These are phyloP conservation scores for Panellus pusillus DNA, from an alignment of 768 basidiomycete species.

Conservation along the genomic window DNA sequence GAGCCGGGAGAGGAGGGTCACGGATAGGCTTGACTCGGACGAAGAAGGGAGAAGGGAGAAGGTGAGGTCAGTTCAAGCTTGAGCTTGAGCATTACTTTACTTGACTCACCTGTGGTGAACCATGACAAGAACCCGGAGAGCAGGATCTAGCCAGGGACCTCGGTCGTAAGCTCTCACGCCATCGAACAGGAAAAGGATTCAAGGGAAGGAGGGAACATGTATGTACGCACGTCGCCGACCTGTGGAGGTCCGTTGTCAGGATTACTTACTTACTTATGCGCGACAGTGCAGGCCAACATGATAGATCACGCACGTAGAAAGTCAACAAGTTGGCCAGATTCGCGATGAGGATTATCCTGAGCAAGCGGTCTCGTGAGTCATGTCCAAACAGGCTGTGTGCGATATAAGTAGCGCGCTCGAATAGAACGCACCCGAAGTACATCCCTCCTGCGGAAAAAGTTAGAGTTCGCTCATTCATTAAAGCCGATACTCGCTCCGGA, in stretches of 20 bases:
- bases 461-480: no score
- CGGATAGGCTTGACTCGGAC: slow-evolving; percentile 9
- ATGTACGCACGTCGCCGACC: slow-evolving; percentile 6
- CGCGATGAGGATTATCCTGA: slow-evolving; percentile 2
- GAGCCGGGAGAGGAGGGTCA: slow-evolving; percentile 4
- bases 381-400: background rate
- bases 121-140: slow-evolving; percentile 9
- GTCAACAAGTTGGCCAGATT: slow-evolving; percentile 8
- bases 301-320: slow-evolving; percentile 3
- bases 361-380: background rate
- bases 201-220: background rate
- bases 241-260: background rate
- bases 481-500: no score
- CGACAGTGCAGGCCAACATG: background rate
- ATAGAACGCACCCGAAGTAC: slow-evolving; percentile 7
- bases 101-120: slow-evolving; percentile 15
- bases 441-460: background rate
- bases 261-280: no score
- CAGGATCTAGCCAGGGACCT: background rate
- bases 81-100: no score
- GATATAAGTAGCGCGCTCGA: no score
- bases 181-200: background rate
- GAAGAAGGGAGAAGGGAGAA: no score
- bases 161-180: background rate
- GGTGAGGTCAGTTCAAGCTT: no score